Evolutionary conservation across 148 eudicot species (phyloP).

Genomic region (Diospyros lotus): DNA sequence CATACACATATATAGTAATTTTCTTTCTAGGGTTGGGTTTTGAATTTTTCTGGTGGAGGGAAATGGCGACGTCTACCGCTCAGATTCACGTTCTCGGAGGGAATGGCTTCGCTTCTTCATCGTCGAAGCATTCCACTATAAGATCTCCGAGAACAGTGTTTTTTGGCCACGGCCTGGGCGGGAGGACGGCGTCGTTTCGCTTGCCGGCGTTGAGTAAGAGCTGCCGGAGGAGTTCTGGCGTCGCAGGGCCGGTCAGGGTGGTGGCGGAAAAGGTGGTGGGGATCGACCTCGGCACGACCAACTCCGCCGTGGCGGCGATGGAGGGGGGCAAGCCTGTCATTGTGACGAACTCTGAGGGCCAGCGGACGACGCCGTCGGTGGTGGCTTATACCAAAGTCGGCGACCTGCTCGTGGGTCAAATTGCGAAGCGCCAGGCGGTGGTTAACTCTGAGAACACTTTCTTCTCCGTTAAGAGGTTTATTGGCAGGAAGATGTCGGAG

Average conservation of each 20-base stretch:
- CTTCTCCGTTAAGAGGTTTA: slow-evolving; percentile 40
- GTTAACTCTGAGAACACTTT: slow-evolving; percentile 42
- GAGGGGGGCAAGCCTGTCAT: slow-evolving; percentile 74
- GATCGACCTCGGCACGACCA: slow-evolving; percentile 66
- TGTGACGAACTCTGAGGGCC: slow-evolving; percentile 59
- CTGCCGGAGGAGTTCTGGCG: background rate
- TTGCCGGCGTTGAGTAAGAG: slow-evolving; percentile 11
- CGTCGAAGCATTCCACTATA: background rate
- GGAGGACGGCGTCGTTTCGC: slow-evolving; percentile 9
- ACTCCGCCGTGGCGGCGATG: slow-evolving; percentile 79
- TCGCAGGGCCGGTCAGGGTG: slow-evolving; percentile 27
- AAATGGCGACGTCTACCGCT: slow-evolving; percentile 36
- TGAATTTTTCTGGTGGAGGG: background rate
- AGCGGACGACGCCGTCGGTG: slow-evolving; percentile 70
- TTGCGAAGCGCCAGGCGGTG: slow-evolving; percentile 52
- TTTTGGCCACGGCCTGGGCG: slow-evolving; percentile 21
- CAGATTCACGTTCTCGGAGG: slow-evolving; percentile 41
- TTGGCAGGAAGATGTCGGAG: slow-evolving; percentile 43
- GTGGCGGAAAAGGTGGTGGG: slow-evolving; percentile 68
- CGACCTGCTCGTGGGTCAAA: slow-evolving; percentile 43
- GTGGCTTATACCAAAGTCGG: slow-evolving; percentile 59
- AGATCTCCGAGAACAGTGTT: slow-evolving; percentile 21
- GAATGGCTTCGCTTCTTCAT: background rate
- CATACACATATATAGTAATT: background rate
- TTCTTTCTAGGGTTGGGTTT: slow-evolving; percentile 7